These are phyloP conservation scores for Climacium dendroides DNA, from an alignment of 225 moss, liverwort and hornwort genomes.

Conservation along the genomic window DNA sequence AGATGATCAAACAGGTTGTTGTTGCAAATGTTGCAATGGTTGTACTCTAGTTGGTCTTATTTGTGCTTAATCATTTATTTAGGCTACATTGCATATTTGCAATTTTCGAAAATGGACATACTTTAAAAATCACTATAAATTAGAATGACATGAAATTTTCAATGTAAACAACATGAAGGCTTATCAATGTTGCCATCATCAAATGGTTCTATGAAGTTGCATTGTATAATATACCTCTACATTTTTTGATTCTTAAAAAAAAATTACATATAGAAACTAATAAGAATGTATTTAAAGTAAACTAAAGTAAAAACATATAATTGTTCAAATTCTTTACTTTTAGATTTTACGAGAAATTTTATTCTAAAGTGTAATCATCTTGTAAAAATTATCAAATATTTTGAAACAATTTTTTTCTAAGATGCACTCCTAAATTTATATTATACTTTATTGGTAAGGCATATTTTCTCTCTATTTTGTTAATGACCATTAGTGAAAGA, in stretches of 20 bases:
- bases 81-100: no score
- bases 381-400: background rate
- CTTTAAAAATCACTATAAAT: no score
- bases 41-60: no score
- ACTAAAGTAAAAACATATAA: background rate
- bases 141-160: no score
- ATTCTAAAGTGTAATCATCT: background rate
- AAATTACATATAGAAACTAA: background rate
- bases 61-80: no score
- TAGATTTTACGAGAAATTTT: background rate
- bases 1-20: no score
- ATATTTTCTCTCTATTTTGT: background rate
- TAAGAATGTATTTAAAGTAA: background rate
- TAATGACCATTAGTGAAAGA: background rate
- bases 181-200: no score
- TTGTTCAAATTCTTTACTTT: no score
- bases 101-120: no score
- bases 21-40: no score
- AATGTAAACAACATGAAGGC: no score
- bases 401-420: background rate
- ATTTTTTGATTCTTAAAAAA: background rate
- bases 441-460: accelerated
- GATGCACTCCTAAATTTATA: background rate
- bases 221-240: background rate
- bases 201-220: background rate